phyloP scores from a whole-genome alignment of 2,329 filamentous ascomycete genomes.

The Monilinia laxa region DNA sequence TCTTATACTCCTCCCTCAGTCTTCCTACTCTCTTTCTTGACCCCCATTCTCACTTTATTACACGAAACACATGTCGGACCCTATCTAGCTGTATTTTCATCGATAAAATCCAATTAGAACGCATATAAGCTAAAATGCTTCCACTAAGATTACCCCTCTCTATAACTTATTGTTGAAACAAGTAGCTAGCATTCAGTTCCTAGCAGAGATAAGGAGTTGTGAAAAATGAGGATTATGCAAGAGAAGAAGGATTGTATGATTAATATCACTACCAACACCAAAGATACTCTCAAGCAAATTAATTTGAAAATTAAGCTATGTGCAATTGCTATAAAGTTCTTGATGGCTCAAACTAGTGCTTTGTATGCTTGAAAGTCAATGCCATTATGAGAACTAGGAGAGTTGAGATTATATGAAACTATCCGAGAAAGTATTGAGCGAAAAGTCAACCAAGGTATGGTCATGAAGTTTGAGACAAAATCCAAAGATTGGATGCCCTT shows the following conservation, averaged over 20 bases:
- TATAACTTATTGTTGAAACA: no score
- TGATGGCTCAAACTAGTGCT: background rate
- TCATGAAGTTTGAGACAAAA: background rate
- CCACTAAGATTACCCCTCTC: no score
- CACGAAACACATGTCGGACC: no score
- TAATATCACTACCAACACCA: background rate
- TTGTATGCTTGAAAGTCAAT: constrained; percentile 2
- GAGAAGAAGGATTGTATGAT: background rate
- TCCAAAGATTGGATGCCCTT: background rate
- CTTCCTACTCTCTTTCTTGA: no score
- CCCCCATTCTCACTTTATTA: no score
- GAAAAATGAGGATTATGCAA: no score
- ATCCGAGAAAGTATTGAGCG: no score
- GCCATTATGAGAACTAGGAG: background rate
- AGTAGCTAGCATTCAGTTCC: no score
- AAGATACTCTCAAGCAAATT: background rate
- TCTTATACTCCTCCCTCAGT: no score
- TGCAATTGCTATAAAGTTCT: background rate
- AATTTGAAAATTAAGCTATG: background rate
- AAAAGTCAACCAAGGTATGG: background rate
- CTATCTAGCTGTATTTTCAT: no score
- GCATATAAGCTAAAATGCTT: no score
- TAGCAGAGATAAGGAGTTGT: background rate
- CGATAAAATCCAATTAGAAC: no score
- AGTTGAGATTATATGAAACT: background rate